These are phyloP conservation scores for Podospora didyma DNA, from an alignment of 495 filamentous ascomycete species.

Conservation along the genomic window DNA sequence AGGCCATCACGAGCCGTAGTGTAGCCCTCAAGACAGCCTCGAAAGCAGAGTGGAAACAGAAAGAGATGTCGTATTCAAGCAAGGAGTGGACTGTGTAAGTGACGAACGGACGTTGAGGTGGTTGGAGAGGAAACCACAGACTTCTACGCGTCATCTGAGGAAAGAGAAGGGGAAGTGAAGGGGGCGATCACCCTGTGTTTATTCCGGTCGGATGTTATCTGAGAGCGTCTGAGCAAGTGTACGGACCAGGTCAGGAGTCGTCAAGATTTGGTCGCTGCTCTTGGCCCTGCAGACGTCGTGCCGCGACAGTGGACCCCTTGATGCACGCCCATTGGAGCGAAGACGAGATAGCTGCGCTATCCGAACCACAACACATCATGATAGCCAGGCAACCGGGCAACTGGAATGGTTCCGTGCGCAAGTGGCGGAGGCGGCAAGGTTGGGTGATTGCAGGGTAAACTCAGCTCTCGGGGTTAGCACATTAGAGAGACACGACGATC, in stretches of 20 bases:
- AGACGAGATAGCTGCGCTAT: neutral
- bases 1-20: neutral
- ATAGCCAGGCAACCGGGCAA: too few species aligned
- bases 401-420: neutral
- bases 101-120: neutral
- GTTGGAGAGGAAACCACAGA: neutral
- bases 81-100: neutral
- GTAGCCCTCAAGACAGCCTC: neutral
- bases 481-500: neutral
- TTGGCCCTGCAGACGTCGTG: neutral
- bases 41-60: neutral
- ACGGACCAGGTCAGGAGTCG: neutral
- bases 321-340: neutral
- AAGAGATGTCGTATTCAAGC: neutral
- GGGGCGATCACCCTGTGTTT: neutral
- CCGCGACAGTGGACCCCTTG: neutral
- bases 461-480: neutral
- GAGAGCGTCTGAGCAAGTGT: neutral
- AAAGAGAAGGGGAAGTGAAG: neutral
- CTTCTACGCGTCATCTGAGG: neutral
- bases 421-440: neutral
- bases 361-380: neutral
- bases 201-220: neutral
- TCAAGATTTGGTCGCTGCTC: neutral
- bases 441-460: neutral